Evolutionary conservation across 371 early-diverging fungal genomes (phyloP).

Genomic region (Mortierella sp.): DNA sequence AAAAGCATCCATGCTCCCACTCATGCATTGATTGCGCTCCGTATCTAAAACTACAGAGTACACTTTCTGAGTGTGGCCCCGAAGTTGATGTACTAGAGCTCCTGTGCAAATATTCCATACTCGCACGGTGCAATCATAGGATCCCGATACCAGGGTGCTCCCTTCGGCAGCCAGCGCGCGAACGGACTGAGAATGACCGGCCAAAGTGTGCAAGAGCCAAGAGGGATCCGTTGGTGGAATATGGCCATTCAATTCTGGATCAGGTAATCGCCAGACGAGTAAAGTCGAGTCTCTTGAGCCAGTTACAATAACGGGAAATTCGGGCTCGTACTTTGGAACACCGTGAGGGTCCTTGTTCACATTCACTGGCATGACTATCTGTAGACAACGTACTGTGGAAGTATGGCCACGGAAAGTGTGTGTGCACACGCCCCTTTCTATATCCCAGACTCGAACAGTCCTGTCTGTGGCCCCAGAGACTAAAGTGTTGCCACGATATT

Average conservation of each 20-base stretch:
- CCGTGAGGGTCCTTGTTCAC: conserved; percentile 63
- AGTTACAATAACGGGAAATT: conserved; percentile 87
- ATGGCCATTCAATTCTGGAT: conserved; percentile 62
- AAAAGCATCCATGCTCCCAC: conserved; percentile 97
- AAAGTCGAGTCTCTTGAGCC: conserved; percentile 97
- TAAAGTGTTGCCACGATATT: conserved; percentile 87
- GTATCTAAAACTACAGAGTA: conserved; percentile 92
- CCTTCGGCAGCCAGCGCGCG: conserved; percentile 95
- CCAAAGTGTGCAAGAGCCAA: conserved; percentile 78
- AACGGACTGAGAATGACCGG: conserved; percentile 94
- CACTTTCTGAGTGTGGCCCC: conserved; percentile 93
- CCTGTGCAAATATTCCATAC: conserved; percentile 94
- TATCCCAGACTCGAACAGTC: conserved; percentile 97
- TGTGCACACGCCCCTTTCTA: conserved; percentile 87
- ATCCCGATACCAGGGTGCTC: conserved; percentile 91
- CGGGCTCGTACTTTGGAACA: conserved; percentile 69
- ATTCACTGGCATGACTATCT: conserved; percentile 83
- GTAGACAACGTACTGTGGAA: conserved; percentile 95
- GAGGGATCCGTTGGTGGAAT: conserved; percentile 61
- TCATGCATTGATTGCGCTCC: conserved; percentile 87
- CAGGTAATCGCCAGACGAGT: conserved; percentile 95
- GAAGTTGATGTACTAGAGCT: conserved; percentile 71
- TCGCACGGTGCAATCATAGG: conserved; percentile 95
- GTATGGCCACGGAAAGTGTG: conserved; percentile 95
- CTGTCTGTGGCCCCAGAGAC: conserved; percentile 99